phyloP scores from a whole-genome alignment of 2,329 filamentous ascomycete species.

The Apiospora marii region DNA sequence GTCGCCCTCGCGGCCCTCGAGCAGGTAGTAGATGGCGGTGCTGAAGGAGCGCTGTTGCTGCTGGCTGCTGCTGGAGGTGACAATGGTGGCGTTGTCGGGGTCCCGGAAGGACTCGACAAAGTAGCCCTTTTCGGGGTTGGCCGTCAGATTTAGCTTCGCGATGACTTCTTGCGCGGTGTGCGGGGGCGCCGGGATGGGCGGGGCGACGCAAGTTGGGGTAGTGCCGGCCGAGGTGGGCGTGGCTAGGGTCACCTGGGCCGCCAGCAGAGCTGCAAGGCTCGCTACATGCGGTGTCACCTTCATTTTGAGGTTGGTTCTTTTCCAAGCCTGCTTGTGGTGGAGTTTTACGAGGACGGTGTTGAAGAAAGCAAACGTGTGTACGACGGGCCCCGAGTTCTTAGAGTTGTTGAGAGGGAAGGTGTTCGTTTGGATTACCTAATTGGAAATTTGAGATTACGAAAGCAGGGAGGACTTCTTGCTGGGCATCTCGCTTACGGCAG shows the following conservation, averaged over 20 bases:
- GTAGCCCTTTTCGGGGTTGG: constrained; percentile 59
- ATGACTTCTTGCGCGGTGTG: constrained; percentile 54
- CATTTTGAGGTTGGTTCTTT: neutral
- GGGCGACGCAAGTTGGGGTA: neutral
- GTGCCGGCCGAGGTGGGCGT: neutral
- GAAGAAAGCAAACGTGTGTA: neutral
- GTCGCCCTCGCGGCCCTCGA: constrained; percentile 47
- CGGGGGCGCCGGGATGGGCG: constrained; percentile 8
- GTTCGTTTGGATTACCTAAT: neutral
- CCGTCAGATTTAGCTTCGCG: constrained; percentile 49
- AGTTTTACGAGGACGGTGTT: neutral
- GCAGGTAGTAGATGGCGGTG: constrained; percentile 61
- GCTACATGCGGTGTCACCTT: neutral
- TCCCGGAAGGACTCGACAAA: constrained; percentile 58
- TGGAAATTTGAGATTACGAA: neutral
- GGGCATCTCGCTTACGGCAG: neutral
- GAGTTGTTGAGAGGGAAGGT: neutral
- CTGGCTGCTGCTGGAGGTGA: neutral
- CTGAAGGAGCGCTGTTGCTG: constrained; percentile 51
- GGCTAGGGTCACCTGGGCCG: neutral
- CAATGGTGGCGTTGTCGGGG: constrained; percentile 32
- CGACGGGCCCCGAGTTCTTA: neutral
- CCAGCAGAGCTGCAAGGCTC: neutral
- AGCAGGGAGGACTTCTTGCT: too few relatives aligned
- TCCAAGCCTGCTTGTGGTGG: neutral